Evolutionary conservation across 495 filamentous ascomycete species (phyloP).

Genomic region (Penicillium lividum): DNA sequence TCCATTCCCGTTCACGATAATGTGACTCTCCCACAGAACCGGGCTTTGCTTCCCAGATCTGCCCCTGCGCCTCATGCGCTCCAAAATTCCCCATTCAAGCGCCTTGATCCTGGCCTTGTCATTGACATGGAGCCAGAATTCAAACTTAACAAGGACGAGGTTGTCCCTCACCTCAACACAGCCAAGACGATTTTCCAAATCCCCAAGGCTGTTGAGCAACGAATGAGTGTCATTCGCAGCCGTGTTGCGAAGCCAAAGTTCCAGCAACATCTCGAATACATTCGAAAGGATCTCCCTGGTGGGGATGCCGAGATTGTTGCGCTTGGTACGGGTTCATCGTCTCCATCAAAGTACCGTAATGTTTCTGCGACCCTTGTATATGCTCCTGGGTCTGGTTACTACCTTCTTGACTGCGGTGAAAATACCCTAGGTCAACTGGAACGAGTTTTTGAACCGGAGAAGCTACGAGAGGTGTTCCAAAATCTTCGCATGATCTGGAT

Average conservation of each 20-base stretch:
- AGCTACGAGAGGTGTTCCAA: conserved; percentile 66
- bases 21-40: conserved; percentile 37
- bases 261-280: conserved; percentile 35
- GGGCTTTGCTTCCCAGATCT: conserved; percentile 19
- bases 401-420: conserved; percentile 89
- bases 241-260: conserved; percentile 30
- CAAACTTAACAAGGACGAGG: conserved; percentile 47
- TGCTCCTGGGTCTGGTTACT: conserved; percentile 79
- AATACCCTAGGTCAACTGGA: conserved; percentile 89
- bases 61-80: conserved; percentile 11
- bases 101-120: conserved; percentile 50
- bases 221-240: conserved; percentile 29
- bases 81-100: conserved; percentile 26
- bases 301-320: conserved; percentile 78
- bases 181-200: conserved; percentile 33
- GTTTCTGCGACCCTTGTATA: conserved; percentile 85
- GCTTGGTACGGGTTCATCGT: conserved; percentile 85
- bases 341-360: conserved; percentile 91
- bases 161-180: conserved; percentile 57
- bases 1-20: conserved; percentile 63
- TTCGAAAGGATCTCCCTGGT: conserved; percentile 59
- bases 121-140: conserved; percentile 69
- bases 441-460: conserved; percentile 63
- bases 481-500: conserved; percentile 90
- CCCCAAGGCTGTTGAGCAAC: conserved; percentile 46